Conservation (phyloP, 148 eudicot genomes). For the Rhododendron vialii region DNA sequence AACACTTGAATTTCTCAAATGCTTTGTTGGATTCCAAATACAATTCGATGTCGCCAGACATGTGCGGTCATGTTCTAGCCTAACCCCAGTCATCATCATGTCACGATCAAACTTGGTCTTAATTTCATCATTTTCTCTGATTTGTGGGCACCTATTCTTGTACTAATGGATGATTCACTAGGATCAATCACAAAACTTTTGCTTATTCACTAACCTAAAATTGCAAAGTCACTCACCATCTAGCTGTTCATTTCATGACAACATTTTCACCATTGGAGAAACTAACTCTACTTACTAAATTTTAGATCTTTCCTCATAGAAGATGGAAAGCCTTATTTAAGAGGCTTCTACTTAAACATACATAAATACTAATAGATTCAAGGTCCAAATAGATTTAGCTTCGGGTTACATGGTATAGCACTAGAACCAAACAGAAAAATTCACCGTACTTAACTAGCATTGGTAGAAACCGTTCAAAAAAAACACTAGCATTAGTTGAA, state of each 20-base stretch:
- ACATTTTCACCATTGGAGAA: not conserved
- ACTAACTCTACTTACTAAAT: not conserved
- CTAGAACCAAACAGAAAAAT: not conserved
- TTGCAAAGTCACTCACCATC: not conserved
- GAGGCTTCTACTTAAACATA: not conserved
- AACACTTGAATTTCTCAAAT: too few species aligned
- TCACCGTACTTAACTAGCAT: not conserved
- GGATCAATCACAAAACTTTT: too few species aligned
- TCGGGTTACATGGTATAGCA: not conserved
- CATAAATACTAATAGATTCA: not conserved
- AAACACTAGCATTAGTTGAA: not conserved
- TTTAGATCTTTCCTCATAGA: not conserved
- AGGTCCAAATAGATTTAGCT: not conserved
- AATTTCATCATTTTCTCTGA: too few species aligned
- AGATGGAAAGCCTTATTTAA: not conserved
- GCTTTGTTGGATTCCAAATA: too few species aligned
- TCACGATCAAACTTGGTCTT: too few species aligned
- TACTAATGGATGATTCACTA: too few species aligned
- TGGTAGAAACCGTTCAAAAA: not conserved
- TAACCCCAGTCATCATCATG: too few species aligned
- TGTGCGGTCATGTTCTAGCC: too few species aligned
- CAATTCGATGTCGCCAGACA: too few species aligned
- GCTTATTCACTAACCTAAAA: too few species aligned
- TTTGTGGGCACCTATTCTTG: too few species aligned
- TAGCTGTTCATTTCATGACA: not conserved